A percentile compares a stretch with the other conserved stretches of the same genome.
phyloP scores from a whole-genome alignment of 1,284 basidiomycete species.

The Leccinum pallidistipes region DNA sequence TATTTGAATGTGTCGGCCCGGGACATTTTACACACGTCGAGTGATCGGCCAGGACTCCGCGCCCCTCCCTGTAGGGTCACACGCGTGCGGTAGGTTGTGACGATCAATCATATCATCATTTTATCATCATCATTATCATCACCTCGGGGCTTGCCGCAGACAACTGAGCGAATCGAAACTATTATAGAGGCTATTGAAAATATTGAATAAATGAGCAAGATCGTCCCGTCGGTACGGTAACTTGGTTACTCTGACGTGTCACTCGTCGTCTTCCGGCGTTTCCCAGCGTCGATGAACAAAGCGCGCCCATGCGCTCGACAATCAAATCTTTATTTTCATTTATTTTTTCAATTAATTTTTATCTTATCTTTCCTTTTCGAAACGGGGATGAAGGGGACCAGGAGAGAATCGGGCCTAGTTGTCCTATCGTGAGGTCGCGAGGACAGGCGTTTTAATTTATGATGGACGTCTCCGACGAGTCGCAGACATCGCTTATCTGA shows the following conservation, averaged over 20 bases:
- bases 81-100: background rate
- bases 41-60: background rate
- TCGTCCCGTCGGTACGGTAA: background rate
- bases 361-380: background rate
- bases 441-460: background rate
- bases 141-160: background rate
- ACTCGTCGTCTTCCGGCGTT: background rate
- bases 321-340: background rate
- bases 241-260: background rate
- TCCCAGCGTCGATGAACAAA: background rate
- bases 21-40: background rate
- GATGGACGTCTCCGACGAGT: background rate
- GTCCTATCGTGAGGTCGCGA: background rate
- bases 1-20: background rate
- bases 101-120: background rate
- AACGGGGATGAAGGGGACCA: background rate
- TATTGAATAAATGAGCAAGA: background rate
- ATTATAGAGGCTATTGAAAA: background rate
- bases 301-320: background rate
- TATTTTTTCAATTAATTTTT: background rate
- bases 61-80: background rate
- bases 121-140: background rate
- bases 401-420: background rate
- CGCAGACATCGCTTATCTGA: constrained; percentile 1
- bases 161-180: background rate